Percentiles rank a stretch among this genome's conserved stretches.
phyloP scores from a whole-genome alignment of 2,329 filamentous ascomycete species.

The Xylariaceae sp. region DNA sequence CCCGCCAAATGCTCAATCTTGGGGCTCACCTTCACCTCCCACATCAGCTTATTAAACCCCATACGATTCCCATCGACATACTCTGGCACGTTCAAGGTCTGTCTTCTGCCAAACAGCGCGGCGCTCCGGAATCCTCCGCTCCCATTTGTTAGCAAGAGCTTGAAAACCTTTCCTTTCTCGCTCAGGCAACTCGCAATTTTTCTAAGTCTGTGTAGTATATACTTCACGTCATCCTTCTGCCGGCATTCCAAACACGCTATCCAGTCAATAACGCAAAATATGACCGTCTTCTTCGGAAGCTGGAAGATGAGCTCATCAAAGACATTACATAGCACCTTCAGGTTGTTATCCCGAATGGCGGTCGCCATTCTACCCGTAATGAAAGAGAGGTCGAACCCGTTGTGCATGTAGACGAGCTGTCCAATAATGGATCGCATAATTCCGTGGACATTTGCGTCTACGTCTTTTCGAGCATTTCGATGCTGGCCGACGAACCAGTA shows the following conservation, averaged over 20 bases:
- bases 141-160: conserved; percentile 13
- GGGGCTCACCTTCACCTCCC: conserved; percentile 11
- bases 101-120: not conserved
- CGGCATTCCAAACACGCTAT: conserved; percentile 10
- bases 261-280: conserved; percentile 15
- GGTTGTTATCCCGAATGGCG: conserved; percentile 5
- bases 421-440: conserved; percentile 17
- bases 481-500: conserved; percentile 17
- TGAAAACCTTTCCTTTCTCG: conserved; percentile 14
- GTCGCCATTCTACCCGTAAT: conserved; percentile 1
- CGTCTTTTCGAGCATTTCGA: conserved; percentile 5
- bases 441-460: conserved; percentile 13
- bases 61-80: conserved; percentile 12
- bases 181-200: conserved; percentile 1
- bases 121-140: conserved; percentile 10
- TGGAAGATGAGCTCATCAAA: conserved; percentile 20
- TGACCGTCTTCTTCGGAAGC: conserved; percentile 8
- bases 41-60: conserved; percentile 18
- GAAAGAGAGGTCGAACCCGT: conserved; percentile 14
- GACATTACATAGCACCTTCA: conserved; percentile 5
- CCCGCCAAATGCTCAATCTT: conserved; percentile 5
- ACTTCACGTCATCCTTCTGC: conserved; percentile 4
- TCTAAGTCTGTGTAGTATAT: not conserved
- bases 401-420: conserved; percentile 7
- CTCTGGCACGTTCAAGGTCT: conserved; percentile 13